Percentiles rank a stretch among this genome's conserved stretches.
phyloP scores from a whole-genome alignment of 768 basidiomycete genomes.

The Daedaleopsis sinensis region DNA sequence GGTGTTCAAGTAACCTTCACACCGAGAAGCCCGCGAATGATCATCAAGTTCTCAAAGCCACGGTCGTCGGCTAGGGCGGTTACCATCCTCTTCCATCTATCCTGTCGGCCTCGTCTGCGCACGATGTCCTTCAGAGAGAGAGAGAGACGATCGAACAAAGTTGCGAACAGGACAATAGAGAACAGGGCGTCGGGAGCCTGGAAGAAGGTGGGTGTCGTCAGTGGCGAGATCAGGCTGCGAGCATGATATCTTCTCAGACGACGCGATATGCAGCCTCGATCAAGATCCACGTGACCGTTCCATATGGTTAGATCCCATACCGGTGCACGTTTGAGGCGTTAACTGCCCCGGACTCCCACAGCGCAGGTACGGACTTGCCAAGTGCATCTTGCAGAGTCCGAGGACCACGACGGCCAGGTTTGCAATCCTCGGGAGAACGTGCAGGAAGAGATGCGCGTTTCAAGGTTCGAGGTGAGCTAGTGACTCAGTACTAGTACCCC shows the following conservation, averaged over 20 bases:
- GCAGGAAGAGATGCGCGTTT: slow-evolving; percentile 1
- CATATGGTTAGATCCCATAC: slow-evolving; percentile 20
- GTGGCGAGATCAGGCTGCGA: not conserved
- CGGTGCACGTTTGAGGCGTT: slow-evolving; percentile 7
- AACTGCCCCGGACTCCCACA: too few relatives aligned
- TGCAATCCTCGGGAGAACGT: slow-evolving; percentile 15
- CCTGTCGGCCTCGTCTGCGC: too few relatives aligned
- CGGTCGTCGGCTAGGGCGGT: too few relatives aligned
- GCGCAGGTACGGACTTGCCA: slow-evolving; percentile 6
- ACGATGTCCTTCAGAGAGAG: too few relatives aligned
- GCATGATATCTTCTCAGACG: not conserved
- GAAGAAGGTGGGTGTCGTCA: not conserved
- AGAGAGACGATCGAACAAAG: too few relatives aligned
- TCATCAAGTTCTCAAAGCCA: too few relatives aligned
- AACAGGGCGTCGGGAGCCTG: not conserved
- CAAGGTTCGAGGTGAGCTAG: slow-evolving; percentile 3
- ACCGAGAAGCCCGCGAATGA: too few relatives aligned
- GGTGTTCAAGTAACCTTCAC: too few relatives aligned
- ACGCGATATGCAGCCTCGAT: slow-evolving; percentile 3
- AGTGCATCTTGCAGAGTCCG: not conserved
- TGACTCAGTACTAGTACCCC: not conserved
- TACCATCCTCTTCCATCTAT: too few relatives aligned
- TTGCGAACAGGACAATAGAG: too few relatives aligned
- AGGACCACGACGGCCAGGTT: slow-evolving; percentile 4
- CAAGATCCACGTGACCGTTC: slow-evolving; percentile 21